Percentiles rank a stretch among this genome's conserved stretches.
phyloP scores from a whole-genome alignment of 2,329 filamentous ascomycete species.

The Trichoderma atroviride region DNA sequence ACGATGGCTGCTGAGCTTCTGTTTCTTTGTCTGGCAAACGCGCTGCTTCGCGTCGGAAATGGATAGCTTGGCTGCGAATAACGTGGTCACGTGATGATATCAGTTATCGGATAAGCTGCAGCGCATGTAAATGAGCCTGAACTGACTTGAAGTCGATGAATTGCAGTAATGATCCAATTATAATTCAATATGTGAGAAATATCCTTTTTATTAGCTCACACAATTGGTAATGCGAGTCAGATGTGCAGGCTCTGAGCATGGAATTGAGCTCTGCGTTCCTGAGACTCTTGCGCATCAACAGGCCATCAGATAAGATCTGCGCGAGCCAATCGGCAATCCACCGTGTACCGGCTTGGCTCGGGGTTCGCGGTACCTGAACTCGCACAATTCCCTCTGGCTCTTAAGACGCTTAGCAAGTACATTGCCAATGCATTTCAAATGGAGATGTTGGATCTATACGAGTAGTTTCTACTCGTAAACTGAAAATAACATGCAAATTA shows the following conservation, averaged over 20 bases:
- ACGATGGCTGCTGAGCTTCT: constrained; percentile 1
- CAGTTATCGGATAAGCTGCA: background rate
- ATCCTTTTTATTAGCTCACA: background rate
- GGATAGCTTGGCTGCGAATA: background rate
- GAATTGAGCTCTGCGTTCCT: background rate
- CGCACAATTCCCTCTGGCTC: background rate
- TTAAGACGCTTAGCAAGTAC: background rate
- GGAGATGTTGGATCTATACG: background rate
- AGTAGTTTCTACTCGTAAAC: too few species aligned
- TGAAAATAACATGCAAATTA: too few species aligned
- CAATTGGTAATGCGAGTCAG: background rate
- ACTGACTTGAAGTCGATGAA: background rate
- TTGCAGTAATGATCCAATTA: background rate
- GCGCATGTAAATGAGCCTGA: background rate
- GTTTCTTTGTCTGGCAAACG: background rate
- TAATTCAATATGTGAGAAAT: background rate
- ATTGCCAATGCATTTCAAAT: background rate
- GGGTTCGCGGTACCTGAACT: background rate
- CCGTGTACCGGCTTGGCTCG: background rate
- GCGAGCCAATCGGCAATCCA: constrained; percentile 12
- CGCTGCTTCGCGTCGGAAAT: constrained; percentile 11
- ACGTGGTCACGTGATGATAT: constrained; percentile 7
- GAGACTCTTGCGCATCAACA: background rate
- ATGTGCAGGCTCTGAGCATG: background rate
- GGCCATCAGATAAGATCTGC: constrained; percentile 3